These are phyloP conservation scores for Poronia punctata DNA, from an alignment of 495 filamentous ascomycete species.

Conservation along the genomic window DNA sequence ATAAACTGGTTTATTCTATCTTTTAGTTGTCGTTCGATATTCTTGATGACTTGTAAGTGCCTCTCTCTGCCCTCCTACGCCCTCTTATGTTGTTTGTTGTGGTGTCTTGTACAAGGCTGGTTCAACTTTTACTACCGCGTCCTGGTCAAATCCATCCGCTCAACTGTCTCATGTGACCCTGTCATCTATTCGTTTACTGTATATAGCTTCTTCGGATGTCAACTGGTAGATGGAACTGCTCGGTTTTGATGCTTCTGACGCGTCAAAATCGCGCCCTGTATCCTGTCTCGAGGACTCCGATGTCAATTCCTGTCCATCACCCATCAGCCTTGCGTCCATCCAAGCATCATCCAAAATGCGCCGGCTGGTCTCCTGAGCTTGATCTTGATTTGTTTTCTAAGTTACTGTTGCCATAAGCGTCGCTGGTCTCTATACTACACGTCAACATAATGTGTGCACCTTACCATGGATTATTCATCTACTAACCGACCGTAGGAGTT, in stretches of 20 bases:
- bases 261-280: slow-evolving; percentile 12
- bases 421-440: slow-evolving; percentile 29
- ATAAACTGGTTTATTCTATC: slow-evolving; percentile 12
- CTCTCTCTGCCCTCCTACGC: slow-evolving; percentile 16
- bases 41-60: slow-evolving; percentile 28
- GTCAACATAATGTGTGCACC: slow-evolving; percentile 15
- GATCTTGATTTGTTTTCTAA: slow-evolving; percentile 20
- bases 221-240: slow-evolving; percentile 27
- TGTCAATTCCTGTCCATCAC: slow-evolving; percentile 36
- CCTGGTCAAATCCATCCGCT: slow-evolving; percentile 36
- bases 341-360: slow-evolving; percentile 38
- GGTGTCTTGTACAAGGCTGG: slow-evolving; percentile 25
- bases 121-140: slow-evolving; percentile 17
- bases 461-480: slow-evolving; percentile 15
- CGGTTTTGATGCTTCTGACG: slow-evolving; percentile 23
- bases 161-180: slow-evolving; percentile 33
- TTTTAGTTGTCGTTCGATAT: slow-evolving; percentile 11
- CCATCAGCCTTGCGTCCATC: slow-evolving; percentile 39
- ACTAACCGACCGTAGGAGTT: slow-evolving; percentile 43
- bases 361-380: slow-evolving; percentile 30
- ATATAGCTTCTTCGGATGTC: slow-evolving; percentile 24
- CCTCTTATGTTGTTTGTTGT: slow-evolving; percentile 4
- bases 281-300: slow-evolving; percentile 16
- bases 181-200: slow-evolving; percentile 20
- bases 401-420: slow-evolving; percentile 26